These are phyloP conservation scores for Coemansia sp. DNA, from an alignment of 192 early-diverging fungal species.

Conservation along the genomic window DNA sequence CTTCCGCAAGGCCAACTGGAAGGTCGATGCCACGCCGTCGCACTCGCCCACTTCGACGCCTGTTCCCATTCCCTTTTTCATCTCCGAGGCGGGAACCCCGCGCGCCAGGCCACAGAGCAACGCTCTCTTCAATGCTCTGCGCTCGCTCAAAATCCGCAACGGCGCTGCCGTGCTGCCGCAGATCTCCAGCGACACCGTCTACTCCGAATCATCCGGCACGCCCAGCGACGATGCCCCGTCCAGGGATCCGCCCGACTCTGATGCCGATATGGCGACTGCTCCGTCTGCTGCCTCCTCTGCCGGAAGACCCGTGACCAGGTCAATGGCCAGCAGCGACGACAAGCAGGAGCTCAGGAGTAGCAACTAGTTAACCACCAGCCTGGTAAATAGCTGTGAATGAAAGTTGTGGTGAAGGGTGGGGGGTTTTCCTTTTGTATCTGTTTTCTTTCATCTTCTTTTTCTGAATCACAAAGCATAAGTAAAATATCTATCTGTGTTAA, in stretches of 20 bases:
- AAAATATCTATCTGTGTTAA: no score
- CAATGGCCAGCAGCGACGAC: neutral
- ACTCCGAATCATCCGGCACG: neutral
- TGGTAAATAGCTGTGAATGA: no score
- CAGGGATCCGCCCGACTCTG: neutral
- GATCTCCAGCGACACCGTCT: neutral
- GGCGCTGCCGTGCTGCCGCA: neutral
- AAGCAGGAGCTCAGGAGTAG: neutral
- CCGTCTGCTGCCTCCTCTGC: no score
- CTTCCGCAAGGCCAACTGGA: constrained; percentile 57
- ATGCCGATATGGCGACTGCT: neutral
- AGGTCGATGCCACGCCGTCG: constrained; percentile 39
- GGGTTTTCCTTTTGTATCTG: no score
- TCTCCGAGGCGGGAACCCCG: constrained; percentile 31
- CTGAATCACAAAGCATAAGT: no score
- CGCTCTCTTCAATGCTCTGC: constrained; percentile 27
- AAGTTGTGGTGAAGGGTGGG: no score
- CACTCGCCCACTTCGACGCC: constrained; percentile 45
- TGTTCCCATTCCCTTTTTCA: constrained; percentile 33
- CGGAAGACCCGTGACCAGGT: no score
- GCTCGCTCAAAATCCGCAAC: constrained; percentile 2
- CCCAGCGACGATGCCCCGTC: constrained; percentile 9
- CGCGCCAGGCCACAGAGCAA: constrained; percentile 27
- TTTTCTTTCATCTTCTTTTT: no score
- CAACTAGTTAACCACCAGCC: no score